Percentiles rank a stretch among this genome's conserved stretches.
Conservation (phyloP, 805 yeast species). For the Barnettozyma pratensis region DNA sequence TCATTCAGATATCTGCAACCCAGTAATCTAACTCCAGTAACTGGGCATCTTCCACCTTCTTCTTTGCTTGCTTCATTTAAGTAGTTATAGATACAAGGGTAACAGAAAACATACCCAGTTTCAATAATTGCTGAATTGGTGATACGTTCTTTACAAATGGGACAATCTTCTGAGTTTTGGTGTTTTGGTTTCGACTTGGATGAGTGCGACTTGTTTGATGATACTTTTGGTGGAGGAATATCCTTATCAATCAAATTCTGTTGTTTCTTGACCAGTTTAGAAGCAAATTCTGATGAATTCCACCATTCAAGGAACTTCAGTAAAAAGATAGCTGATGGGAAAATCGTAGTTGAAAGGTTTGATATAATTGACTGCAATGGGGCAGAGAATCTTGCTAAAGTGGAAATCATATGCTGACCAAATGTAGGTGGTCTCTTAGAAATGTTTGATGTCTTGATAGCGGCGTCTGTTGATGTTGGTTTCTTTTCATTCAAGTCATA, state of each 20-base stretch:
- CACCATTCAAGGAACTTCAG: conserved; percentile 92
- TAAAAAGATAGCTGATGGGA: conserved; percentile 78
- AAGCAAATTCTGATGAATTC: conserved; percentile 70
- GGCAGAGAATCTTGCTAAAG: conserved; percentile 8
- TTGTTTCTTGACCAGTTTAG: conserved; percentile 46
- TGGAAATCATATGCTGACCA: conserved; percentile 17
- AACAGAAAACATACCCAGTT: conserved; percentile 88
- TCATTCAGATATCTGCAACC: conserved; percentile 65
- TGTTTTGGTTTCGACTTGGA: conserved; percentile 8
- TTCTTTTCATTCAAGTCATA: conserved; percentile 19
- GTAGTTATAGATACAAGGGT: conserved; percentile 72
- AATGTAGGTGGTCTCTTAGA: conserved; percentile 23
- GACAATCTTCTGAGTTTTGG: conserved; percentile 49
- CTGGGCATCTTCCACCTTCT: conserved; percentile 75
- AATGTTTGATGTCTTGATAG: background rate
- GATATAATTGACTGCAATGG: conserved; percentile 17
- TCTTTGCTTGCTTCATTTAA: conserved; percentile 42
- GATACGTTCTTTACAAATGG: conserved; percentile 60
- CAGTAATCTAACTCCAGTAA: conserved; percentile 65
- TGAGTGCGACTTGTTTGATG: background rate
- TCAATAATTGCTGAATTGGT: conserved; percentile 83
- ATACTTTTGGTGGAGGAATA: conserved; percentile 34
- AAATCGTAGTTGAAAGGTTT: conserved; percentile 34
- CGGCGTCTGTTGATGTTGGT: background rate
- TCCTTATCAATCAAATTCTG: conserved; percentile 41